Evolutionary conservation across 2,329 filamentous ascomycete genomes (phyloP), one percentile per base, ranked within the genome.

Genomic region (Alternaria sp.): DNA sequence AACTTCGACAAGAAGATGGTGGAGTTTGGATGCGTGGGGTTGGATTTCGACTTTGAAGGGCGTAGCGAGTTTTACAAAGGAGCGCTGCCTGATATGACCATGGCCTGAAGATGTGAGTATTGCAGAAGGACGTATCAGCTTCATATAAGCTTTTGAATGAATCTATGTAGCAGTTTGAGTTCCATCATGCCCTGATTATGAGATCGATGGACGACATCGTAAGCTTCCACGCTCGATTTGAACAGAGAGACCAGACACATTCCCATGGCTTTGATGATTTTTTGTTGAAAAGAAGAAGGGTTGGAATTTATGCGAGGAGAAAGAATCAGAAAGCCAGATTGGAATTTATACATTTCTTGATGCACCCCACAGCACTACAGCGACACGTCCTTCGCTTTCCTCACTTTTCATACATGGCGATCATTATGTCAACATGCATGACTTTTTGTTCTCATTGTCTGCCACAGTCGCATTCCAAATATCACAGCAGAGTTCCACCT

Each of bases 1-100:
- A 69, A 62, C 15, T 74, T 74, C 21, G 57, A 73, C 44, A 56
- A 68, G 30, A 62, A 64, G 47, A 12, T 75, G 21, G 69, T 73
- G 2, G 60, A 64, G 21, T 1, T 61, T 44, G 59, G 59, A 10
- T 70, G 67, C 50, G 28, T 44, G 6, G 67, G 68, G 1, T 28
- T 54, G 52, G 36, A 44, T 11, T 56, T 76, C 52, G 71, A 71
- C 17, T 71, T 73, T n/a, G 60, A 74, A 15, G 62, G 60, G 0
- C 61, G 62, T 15, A 65, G 46, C 9, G 58, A 71, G 36, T 62
- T 59, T 13, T 71, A 73, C 55, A 64, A 67, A 28, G 40, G 28
- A 36, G 15, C 10, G 49, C 30, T 52, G 19, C 49, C 49, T 40
- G 30, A 52, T 21, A 52, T 52, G 49, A 52, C 30, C 2, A 52